A percentile compares a stretch with the other conserved stretches of the same genome.
Conservation (phyloP, 306 rosid species). For the Alnus glutinosa region DNA sequence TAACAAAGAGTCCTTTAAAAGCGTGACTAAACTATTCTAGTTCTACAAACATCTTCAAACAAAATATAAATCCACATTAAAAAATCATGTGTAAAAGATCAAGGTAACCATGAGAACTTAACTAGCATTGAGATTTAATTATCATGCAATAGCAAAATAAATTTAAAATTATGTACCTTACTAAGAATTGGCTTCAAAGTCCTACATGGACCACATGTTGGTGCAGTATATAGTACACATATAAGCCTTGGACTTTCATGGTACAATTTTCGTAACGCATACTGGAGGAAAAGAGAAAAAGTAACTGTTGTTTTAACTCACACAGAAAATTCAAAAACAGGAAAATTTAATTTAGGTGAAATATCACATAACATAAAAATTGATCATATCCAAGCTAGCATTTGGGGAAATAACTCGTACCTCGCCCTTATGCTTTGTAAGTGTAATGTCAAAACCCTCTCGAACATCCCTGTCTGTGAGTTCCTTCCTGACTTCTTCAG, state of each 20-base stretch:
- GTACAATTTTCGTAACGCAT: slow-evolving; percentile 90
- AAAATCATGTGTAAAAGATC: slow-evolving; percentile 23
- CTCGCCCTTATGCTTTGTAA: slow-evolving; percentile 93
- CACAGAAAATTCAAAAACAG: not conserved
- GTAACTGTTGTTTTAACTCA: not conserved
- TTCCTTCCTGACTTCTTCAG: slow-evolving; percentile 89
- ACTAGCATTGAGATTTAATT: slow-evolving; percentile 20
- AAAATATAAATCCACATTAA: not conserved
- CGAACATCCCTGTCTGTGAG: slow-evolving; percentile 75
- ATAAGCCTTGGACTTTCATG: slow-evolving; percentile 97
- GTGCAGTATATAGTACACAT: slow-evolving; percentile 81
- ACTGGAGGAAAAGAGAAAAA: slow-evolving; percentile 45
- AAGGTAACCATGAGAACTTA: not conserved
- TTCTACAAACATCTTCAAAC: not conserved
- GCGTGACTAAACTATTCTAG: not conserved
- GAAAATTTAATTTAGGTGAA: not conserved
- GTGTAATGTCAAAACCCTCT: slow-evolving; percentile 78
- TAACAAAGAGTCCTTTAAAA: too few species aligned
- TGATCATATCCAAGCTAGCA: not conserved
- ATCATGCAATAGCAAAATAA: slow-evolving; percentile 5
- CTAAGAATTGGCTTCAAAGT: slow-evolving; percentile 95
- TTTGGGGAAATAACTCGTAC: slow-evolving; percentile 34
- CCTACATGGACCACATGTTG: slow-evolving; percentile 95
- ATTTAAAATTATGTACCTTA: slow-evolving; percentile 53
- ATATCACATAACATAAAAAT: not conserved